Conservation (phyloP, 106 monocot genomes). For the Dendrobium catenatum region DNA sequence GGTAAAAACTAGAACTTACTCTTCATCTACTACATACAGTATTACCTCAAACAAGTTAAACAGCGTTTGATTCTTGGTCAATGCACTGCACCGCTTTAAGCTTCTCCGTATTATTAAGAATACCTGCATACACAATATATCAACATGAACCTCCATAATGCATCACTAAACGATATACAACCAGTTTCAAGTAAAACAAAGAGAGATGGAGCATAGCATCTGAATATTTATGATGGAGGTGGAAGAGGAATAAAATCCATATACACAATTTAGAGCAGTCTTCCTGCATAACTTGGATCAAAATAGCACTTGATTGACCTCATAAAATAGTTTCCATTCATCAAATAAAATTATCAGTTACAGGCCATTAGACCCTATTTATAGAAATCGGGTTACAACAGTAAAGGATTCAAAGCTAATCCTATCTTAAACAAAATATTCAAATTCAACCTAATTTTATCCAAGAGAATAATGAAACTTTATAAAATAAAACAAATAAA, state of each 20-base stretch:
- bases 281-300: not conserved
- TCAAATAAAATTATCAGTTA: not conserved
- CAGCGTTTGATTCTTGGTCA: slow-evolving; percentile 90
- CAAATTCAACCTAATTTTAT: not conserved
- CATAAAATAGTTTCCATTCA: not conserved
- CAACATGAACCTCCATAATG: not conserved
- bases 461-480: not conserved
- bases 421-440: not conserved
- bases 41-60: slow-evolving; percentile 87
- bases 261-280: not conserved
- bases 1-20: not conserved
- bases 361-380: not conserved
- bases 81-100: slow-evolving; percentile 94
- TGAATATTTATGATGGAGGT: not conserved
- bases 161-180: not conserved
- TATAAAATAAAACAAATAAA: not conserved
- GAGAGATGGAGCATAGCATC: not conserved
- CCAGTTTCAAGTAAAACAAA: not conserved
- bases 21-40: no score
- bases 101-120: slow-evolving; percentile 98
- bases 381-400: not conserved
- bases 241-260: no score
- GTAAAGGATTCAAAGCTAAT: not conserved
- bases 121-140: slow-evolving; percentile 43
- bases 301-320: not conserved